Evolutionary conservation across 2,329 filamentous ascomycete species (phyloP).

Genomic region (Nothopassalora personata): DNA sequence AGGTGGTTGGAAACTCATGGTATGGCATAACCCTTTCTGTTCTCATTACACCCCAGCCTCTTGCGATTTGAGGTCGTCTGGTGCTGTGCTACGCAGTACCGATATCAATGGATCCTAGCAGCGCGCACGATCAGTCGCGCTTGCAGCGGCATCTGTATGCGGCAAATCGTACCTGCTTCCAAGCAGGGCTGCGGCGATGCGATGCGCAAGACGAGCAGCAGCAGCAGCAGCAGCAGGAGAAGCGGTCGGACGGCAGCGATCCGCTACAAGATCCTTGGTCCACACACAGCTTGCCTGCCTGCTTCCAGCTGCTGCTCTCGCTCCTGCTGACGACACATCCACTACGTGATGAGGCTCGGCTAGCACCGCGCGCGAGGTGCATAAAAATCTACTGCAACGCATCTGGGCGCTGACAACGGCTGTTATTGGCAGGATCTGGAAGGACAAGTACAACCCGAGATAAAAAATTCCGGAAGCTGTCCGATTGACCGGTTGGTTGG

Average conservation of each 20-base stretch:
- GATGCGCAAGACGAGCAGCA: neutral
- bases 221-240: neutral
- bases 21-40: slow-evolving; percentile 47
- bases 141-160: slow-evolving; percentile 2
- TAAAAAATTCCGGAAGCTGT: slow-evolving; percentile 13
- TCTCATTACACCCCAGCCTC: neutral
- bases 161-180: slow-evolving; percentile 9
- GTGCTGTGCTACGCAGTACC: neutral
- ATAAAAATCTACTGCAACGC: neutral
- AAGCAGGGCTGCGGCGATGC: neutral
- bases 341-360: neutral
- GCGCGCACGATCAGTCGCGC: neutral
- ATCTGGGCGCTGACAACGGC: neutral
- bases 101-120: neutral
- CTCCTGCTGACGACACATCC: neutral
- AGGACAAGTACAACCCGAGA: slow-evolving; percentile 71
- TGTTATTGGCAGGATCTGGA: slow-evolving; percentile 78
- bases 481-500: neutral
- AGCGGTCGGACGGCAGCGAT: neutral
- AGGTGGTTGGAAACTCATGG: slow-evolving; percentile 92
- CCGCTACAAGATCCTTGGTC: neutral
- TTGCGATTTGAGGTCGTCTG: neutral
- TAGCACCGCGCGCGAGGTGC: neutral
- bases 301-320: neutral
- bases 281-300: neutral